A percentile compares a stretch with the other conserved stretches of the same genome.
phyloP scores from a whole-genome alignment of 768 basidiomycete species.

The Imleria badia region DNA sequence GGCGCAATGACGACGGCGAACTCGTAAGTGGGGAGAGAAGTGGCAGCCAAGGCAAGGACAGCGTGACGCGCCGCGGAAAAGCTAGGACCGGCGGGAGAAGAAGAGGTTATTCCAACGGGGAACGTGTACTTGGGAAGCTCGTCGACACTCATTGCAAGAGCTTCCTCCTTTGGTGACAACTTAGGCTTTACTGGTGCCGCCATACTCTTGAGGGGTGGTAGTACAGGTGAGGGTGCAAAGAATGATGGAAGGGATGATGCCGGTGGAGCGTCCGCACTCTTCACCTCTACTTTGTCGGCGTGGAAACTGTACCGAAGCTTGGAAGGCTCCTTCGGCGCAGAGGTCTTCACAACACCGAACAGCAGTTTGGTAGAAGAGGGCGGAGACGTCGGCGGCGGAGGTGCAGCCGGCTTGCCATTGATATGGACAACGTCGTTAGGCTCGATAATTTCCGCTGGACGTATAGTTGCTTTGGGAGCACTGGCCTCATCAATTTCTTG shows the following conservation, averaged over 20 bases:
- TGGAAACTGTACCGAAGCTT: slow-evolving; percentile 74
- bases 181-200: slow-evolving; percentile 17
- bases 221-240: slow-evolving; percentile 31
- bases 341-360: slow-evolving; percentile 42
- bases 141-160: slow-evolving; percentile 26
- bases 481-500: slow-evolving; percentile 38
- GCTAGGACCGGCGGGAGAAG: slow-evolving; percentile 22
- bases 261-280: slow-evolving; percentile 10
- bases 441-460: slow-evolving; percentile 43
- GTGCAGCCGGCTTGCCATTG: slow-evolving; percentile 15
- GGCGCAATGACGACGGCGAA: slow-evolving; percentile 27
- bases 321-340: slow-evolving; percentile 72
- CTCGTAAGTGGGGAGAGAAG: slow-evolving; percentile 48
- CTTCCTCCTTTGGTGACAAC: slow-evolving; percentile 31
- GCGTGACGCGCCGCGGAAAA: slow-evolving; percentile 28
- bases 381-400: slow-evolving; percentile 14
- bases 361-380: slow-evolving; percentile 22
- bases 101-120: slow-evolving; percentile 8
- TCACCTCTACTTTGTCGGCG: slow-evolving; percentile 46
- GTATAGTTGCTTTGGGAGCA: slow-evolving; percentile 16
- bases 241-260: slow-evolving; percentile 13
- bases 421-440: slow-evolving; percentile 28
- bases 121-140: slow-evolving; percentile 39
- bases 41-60: slow-evolving; percentile 40
- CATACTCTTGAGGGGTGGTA: background rate